Evolutionary conservation across 306 rosid species (phyloP).

Genomic region (Gastrolobium villosum): DNA sequence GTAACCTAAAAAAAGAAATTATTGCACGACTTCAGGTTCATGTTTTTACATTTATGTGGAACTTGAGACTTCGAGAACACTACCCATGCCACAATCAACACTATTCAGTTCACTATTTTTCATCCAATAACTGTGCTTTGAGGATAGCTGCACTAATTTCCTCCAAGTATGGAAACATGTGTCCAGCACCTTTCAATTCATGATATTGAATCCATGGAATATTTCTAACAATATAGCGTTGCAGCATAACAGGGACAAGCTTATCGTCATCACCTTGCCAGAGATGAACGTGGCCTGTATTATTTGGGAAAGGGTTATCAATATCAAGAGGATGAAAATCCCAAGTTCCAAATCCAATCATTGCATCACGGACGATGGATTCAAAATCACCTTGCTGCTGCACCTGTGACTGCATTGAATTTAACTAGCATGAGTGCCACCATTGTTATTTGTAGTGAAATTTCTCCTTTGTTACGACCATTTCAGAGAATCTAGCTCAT

Average conservation of each 20-base stretch:
- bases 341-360: conserved; percentile 72
- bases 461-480: too few species aligned
- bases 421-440: too few species aligned
- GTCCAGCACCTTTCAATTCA: conserved; percentile 76
- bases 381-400: conserved; percentile 67
- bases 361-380: conserved; percentile 61
- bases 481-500: too few species aligned
- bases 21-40: not conserved
- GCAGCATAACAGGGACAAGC: conserved; percentile 54
- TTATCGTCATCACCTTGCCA: conserved; percentile 81
- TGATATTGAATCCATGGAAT: conserved; percentile 82
- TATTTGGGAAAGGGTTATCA: conserved; percentile 62
- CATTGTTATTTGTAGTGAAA: not conserved
- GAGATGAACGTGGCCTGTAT: conserved; percentile 60
- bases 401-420: conserved; percentile 48
- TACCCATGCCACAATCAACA: not conserved
- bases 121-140: conserved; percentile 48
- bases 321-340: conserved; percentile 66
- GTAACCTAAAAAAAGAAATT: too few species aligned
- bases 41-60: not conserved
- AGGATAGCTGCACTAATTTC: conserved; percentile 51
- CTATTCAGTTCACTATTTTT: conserved; percentile 28
- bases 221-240: conserved; percentile 57
- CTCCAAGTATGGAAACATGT: conserved; percentile 51
- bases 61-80: not conserved